phyloP scores from a whole-genome alignment of 805 yeast species.

The Teunomyces barrocoloradensis region DNA sequence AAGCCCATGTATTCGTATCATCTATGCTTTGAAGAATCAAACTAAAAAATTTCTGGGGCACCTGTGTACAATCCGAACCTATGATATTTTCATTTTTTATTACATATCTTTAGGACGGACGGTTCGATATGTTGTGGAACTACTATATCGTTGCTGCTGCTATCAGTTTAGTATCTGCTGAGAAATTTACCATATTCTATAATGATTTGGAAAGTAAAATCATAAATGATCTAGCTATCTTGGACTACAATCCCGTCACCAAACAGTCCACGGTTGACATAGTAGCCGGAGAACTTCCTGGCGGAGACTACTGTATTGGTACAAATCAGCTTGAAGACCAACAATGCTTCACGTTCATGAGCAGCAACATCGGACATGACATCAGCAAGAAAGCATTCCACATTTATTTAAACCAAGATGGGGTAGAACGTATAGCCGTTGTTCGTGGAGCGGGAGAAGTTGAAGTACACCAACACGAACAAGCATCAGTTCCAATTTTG shows the following conservation, averaged over 20 bases:
- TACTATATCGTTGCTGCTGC: background rate
- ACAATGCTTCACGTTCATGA: constrained; percentile 30
- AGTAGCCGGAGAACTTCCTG: background rate
- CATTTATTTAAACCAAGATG: constrained; percentile 3
- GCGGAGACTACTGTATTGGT: constrained; percentile 25
- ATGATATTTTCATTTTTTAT: too few relatives aligned
- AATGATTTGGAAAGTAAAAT: background rate
- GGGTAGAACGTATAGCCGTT: constrained; percentile 6
- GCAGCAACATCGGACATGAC: constrained; percentile 1
- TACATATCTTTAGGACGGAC: too few relatives aligned
- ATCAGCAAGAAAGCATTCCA: constrained; percentile 1
- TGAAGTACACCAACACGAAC: constrained; percentile 3
- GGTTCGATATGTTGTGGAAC: background rate
- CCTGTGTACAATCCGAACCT: background rate
- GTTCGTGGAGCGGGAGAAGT: constrained; percentile 5
- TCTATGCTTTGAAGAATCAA: background rate
- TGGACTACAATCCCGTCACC: background rate
- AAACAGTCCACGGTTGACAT: background rate
- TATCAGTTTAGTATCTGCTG: background rate
- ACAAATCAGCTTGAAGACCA: constrained; percentile 26
- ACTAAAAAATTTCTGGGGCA: background rate
- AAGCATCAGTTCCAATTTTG: constrained; percentile 30
- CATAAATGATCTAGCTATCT: background rate
- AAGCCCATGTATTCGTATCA: background rate
- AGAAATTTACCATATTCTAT: background rate